Base-by-base conservation (phyloP, 176 grass and related monocot species). In the Bonia amplexicaulis region DNA sequence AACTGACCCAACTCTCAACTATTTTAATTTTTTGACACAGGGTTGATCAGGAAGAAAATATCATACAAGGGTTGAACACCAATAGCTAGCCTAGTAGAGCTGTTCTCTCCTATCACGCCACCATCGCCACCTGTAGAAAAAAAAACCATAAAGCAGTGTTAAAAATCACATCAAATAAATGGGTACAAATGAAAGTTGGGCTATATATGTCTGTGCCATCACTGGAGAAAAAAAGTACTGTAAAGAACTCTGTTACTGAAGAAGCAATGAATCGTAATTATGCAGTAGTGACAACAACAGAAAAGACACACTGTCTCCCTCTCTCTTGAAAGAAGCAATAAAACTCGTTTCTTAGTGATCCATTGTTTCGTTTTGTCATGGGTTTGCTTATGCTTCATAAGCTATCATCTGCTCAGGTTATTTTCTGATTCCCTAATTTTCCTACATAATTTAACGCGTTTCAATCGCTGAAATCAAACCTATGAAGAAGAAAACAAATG, bases 81-180 rank as follows among this genome's bases (percentile, higher is more conserved):
- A 42, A 79, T 66, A 42, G 67, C 49, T 76, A 82, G 74, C 80
- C 84, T 90, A 90, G 74, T 87, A 90, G 59, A 93, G 66, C 71
- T 89, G 95, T 77, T 95, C 89, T 85, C 96, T 88, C 60, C 91
- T 98, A 79, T 85, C 89, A 19, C 74, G 60, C 77, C 64, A 90
- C 88, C 96, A 95, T 72, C 93, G 92, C 83, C 71, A 80, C 89
- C 96, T 98, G 86, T 72, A 88, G 39, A 7, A 82, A 83, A 84
- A 87, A 84, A 87, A 90, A 61, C 20, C 73, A 82, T 35, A 81
- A 86, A 61, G 2, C 6, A 40, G 40, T 77, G 57, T 85, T 66
- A 91, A 48, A 58, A 61, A 40, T 8, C 6, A 1, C 9, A 73
- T 7, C 52, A 64, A 83, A 82, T 12, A 71, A 61, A 64, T 35